Percentiles rank a stretch among this genome's conserved stretches.
Evolutionary conservation across 2,329 filamentous ascomycete species (phyloP).

Genomic region (Coleophoma eucalyptorum): DNA sequence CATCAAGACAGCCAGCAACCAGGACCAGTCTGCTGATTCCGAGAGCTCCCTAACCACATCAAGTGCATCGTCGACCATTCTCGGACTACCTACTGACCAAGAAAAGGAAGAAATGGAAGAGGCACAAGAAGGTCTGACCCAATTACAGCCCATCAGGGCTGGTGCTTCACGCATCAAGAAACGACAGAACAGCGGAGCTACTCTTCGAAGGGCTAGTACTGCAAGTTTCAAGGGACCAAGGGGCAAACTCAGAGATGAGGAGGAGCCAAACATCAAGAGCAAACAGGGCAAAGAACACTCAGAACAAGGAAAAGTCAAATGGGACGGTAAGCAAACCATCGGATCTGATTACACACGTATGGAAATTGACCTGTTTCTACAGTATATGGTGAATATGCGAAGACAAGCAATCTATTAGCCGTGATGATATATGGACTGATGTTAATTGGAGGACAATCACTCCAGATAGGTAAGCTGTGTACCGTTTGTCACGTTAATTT

Average conservation of each 20-base stretch:
- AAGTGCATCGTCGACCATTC: constrained; percentile 56
- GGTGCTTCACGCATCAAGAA: constrained; percentile 47
- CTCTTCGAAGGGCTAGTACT: constrained; percentile 84
- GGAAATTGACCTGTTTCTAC: constrained; percentile 14
- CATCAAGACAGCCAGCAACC: constrained; percentile 68
- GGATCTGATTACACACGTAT: neutral
- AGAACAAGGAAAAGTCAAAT: constrained; percentile 97
- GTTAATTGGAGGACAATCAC: constrained; percentile 75
- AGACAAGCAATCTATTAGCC: constrained; percentile 84
- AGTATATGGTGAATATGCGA: constrained; percentile 92
- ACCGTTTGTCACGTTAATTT: constrained; percentile 6
- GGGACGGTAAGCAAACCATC: constrained; percentile 49
- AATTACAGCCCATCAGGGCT: constrained; percentile 70
- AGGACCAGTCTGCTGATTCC: constrained; percentile 41
- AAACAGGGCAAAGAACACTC: constrained; percentile 83
- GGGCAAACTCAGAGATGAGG: constrained; percentile 81
- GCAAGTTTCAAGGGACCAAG: constrained; percentile 85
- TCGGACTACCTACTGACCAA: constrained; percentile 45
- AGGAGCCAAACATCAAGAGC: constrained; percentile 67
- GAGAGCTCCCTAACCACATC: constrained; percentile 33
- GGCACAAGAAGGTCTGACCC: constrained; percentile 71
- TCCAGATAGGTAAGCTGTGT: constrained; percentile 63
- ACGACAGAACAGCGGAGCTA: constrained; percentile 68
- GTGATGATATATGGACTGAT: constrained; percentile 76
- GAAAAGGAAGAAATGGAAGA: constrained; percentile 67